phyloP scores from a whole-genome alignment of 2,329 filamentous ascomycete genomes.

The Fusarium nurragi region DNA sequence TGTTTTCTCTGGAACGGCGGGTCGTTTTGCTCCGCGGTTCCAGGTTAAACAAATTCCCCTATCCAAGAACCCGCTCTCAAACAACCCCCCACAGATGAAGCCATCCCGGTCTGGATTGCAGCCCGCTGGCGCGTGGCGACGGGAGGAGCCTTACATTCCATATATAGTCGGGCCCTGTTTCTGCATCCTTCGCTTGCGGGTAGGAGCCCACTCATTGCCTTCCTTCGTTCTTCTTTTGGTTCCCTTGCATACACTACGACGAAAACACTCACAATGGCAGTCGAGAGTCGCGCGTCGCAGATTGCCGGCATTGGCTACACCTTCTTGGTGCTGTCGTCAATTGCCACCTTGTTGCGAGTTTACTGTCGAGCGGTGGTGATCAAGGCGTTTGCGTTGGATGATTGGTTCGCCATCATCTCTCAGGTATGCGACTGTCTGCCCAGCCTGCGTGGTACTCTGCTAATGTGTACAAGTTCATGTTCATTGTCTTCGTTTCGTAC shows the following conservation, averaged over 20 bases:
- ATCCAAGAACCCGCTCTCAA: not conserved
- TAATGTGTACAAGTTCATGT: conserved; percentile 7
- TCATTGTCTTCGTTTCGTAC: conserved; percentile 10
- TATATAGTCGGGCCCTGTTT: conserved; percentile 10
- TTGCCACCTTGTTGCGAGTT: conserved; percentile 44
- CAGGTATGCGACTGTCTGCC: no score
- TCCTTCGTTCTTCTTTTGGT: not conserved
- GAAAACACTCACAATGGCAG: conserved; percentile 3
- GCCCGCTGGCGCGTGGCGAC: not conserved
- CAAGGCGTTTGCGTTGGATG: conserved; percentile 47
- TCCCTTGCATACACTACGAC: not conserved
- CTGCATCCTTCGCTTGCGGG: not conserved
- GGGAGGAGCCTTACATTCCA: not conserved
- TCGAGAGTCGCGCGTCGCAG: conserved; percentile 24
- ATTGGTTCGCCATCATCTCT: conserved; percentile 48
- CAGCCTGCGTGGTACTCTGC: no score
- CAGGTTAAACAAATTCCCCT: not conserved
- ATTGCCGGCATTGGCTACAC: conserved; percentile 43
- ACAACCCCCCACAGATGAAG: not conserved
- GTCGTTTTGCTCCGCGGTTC: not conserved
- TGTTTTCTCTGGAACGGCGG: not conserved
- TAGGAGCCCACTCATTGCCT: not conserved
- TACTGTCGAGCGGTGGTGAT: conserved; percentile 48
- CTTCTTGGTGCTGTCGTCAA: conserved; percentile 49
- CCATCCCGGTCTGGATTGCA: conserved; percentile 11